Evolutionary conservation across 129 eudicot species (phyloP).

Genomic region (Saposhnikovia divaricata): DNA sequence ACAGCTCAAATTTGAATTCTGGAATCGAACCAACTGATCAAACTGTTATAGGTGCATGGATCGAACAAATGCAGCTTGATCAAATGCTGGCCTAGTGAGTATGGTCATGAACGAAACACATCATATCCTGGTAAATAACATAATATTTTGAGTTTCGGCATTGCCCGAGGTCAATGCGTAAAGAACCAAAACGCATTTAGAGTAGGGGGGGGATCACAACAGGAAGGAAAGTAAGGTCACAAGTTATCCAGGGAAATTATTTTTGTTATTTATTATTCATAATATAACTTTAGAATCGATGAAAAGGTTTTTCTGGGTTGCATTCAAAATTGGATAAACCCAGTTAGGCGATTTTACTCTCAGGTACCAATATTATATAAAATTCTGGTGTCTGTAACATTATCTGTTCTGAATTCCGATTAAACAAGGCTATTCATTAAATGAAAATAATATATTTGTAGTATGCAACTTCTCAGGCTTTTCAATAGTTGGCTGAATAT

Average conservation of each 20-base stretch:
- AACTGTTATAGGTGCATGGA: conserved; percentile 54
- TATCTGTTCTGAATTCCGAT: not conserved
- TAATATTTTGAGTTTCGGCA: conserved; percentile 19
- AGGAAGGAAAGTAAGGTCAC: conserved; percentile 17
- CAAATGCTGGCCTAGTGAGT: conserved; percentile 51
- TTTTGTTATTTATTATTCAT: conserved; percentile 31
- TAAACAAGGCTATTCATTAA: conserved; percentile 5
- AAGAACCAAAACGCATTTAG: conserved; percentile 18
- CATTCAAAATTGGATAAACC: conserved; percentile 15
- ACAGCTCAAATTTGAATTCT: conserved; percentile 17
- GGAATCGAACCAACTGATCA: conserved; percentile 44
- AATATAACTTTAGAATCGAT: conserved; percentile 25
- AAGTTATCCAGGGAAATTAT: conserved; percentile 18
- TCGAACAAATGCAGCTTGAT: conserved; percentile 84
- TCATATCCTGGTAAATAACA: conserved; percentile 32
- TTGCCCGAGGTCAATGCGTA: conserved; percentile 13
- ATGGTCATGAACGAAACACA: not conserved
- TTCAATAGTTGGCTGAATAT: not conserved
- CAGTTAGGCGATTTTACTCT: conserved; percentile 27
- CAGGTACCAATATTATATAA: conserved; percentile 22
- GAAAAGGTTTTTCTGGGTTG: conserved; percentile 30
- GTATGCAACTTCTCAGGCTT: not conserved
- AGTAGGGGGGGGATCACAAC: conserved; percentile 14
- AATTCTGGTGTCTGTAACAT: conserved; percentile 13
- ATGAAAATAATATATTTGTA: not conserved